phyloP scores from a whole-genome alignment of 768 basidiomycete genomes.

The Suillus placidus region DNA sequence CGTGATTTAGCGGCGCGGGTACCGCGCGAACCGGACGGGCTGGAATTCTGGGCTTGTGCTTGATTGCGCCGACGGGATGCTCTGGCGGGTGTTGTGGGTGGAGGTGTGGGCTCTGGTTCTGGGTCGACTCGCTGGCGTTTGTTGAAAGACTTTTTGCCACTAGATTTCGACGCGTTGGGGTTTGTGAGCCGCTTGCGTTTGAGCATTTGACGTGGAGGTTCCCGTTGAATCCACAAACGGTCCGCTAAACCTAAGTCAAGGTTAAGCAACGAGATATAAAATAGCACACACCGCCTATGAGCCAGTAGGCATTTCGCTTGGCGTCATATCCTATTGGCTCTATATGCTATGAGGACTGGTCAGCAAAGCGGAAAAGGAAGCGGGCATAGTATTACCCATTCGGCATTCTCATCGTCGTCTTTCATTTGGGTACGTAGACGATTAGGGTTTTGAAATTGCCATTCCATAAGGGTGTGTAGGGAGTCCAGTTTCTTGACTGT shows the following conservation, averaged over 20 bases:
- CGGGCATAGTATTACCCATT: conserved; percentile 61
- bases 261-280: not conserved
- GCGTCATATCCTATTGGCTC: conserved; percentile 86
- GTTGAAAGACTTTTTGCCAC: conserved; percentile 22
- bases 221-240: conserved; percentile 86
- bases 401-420: conserved; percentile 72
- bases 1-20: conserved; percentile 70
- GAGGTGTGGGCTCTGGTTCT: conserved; percentile 6
- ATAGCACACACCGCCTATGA: conserved; percentile 67
- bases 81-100: conserved; percentile 13
- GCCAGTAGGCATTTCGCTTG: conserved; percentile 80
- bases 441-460: conserved; percentile 83
- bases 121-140: conserved; percentile 32
- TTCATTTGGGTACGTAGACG: conserved; percentile 75
- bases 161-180: conserved; percentile 22
- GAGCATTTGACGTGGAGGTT: conserved; percentile 49
- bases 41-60: conserved; percentile 5
- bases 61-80: conserved; percentile 20
- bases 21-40: conserved; percentile 42
- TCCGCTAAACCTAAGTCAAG: conserved; percentile 51
- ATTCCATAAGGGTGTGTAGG: conserved; percentile 73
- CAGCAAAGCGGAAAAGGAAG: conserved; percentile 3
- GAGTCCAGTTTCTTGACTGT: conserved; percentile 76
- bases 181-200: conserved; percentile 49
- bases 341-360: conserved; percentile 57